Evolutionary conservation across 805 yeast species (phyloP).

Genomic region (Hemisphaericaspora nanyangensis): DNA sequence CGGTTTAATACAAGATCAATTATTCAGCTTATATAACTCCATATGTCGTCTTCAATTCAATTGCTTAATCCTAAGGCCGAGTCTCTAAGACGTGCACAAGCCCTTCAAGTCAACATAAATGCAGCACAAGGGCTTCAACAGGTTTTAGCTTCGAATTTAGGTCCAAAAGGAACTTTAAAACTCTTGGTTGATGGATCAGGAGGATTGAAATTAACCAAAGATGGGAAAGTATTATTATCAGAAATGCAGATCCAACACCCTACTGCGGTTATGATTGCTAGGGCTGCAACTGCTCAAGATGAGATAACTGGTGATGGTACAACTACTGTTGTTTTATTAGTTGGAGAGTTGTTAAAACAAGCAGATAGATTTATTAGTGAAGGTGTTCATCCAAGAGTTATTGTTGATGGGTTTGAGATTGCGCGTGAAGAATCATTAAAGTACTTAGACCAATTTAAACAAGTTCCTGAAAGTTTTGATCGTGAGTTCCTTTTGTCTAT

Average conservation of each 20-base stretch:
- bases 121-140: constrained; percentile 97
- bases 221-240: constrained; percentile 86
- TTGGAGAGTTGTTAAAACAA: constrained; percentile 91
- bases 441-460: constrained; percentile 65
- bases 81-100: constrained; percentile 92
- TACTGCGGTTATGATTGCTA: constrained; percentile 57
- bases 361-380: constrained; percentile 89
- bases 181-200: constrained; percentile 98
- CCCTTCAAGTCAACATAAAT: constrained; percentile 87
- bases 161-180: constrained; percentile 96
- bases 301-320: constrained; percentile 99
- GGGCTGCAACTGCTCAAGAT: constrained; percentile 98
- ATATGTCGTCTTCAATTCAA: constrained; percentile 46
- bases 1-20: too few species aligned
- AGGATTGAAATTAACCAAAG: constrained; percentile 90
- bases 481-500: constrained; percentile 89
- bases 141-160: constrained; percentile 86
- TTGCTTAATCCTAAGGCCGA: constrained; percentile 96
- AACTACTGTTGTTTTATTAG: constrained; percentile 88
- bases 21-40: too few species aligned
- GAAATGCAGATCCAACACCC: constrained; percentile 89
- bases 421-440: constrained; percentile 76
- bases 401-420: constrained; percentile 91
- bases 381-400: constrained; percentile 93
- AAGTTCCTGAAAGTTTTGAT: constrained; percentile 51